Evolutionary conservation across 2,329 filamentous ascomycete genomes (phyloP).

Genomic region (Cladosporium austrohemisphaericum): DNA sequence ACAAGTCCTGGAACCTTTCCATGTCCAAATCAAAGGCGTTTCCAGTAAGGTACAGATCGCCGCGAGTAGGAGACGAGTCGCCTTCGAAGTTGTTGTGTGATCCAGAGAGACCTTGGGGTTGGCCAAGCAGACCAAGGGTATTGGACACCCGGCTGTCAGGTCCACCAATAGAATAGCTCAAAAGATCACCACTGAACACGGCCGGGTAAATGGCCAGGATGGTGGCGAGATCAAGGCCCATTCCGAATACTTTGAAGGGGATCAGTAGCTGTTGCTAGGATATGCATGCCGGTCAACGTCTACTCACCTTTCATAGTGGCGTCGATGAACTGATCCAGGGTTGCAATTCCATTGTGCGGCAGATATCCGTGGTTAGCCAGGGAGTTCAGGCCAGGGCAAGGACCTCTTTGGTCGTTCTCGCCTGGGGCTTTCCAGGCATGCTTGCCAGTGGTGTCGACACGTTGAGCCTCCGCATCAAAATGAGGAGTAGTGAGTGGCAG

Average conservation of each 20-base stretch:
- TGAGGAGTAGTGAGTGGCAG: slow-evolving; percentile 13
- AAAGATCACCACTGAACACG: slow-evolving; percentile 27
- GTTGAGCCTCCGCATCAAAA: slow-evolving; percentile 31
- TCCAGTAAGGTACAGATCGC: slow-evolving; percentile 31
- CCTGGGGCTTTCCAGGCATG: slow-evolving; percentile 27
- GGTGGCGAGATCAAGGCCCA: slow-evolving; percentile 31
- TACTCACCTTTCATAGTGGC: slow-evolving; percentile 23
- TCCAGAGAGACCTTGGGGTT: slow-evolving; percentile 25
- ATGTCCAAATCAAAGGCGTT: slow-evolving; percentile 27
- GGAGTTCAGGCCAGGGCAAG: slow-evolving; percentile 35
- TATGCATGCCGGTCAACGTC: not conserved
- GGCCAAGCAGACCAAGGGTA: slow-evolving; percentile 20
- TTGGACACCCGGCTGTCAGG: slow-evolving; percentile 18
- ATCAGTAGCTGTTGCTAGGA: not conserved
- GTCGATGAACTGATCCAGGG: slow-evolving; percentile 33
- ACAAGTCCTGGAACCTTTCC: slow-evolving; percentile 29
- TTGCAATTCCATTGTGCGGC: slow-evolving; percentile 32
- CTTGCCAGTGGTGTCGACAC: slow-evolving; percentile 24
- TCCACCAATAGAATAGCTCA: slow-evolving; percentile 31
- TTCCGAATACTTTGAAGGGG: slow-evolving; percentile 28
- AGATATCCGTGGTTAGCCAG: slow-evolving; percentile 32
- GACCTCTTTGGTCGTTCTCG: slow-evolving; percentile 27
- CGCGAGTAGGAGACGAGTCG: slow-evolving; percentile 33
- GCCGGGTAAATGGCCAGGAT: slow-evolving; percentile 34
- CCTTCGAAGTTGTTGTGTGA: slow-evolving; percentile 37